phyloP scores from a whole-genome alignment of 2,329 filamentous ascomycete genomes.

The Colletotrichum camelliae region DNA sequence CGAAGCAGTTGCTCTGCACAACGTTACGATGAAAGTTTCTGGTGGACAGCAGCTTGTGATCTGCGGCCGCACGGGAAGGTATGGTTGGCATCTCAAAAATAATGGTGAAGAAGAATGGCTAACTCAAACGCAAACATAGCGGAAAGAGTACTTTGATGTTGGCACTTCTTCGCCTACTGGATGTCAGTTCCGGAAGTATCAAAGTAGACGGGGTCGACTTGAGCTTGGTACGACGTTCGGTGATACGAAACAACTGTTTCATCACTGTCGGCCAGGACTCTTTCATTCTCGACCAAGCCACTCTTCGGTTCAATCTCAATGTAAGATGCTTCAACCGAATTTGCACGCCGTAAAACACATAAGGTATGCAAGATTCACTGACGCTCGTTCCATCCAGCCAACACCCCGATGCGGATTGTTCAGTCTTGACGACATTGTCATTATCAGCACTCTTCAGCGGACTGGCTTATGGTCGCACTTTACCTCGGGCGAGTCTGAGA shows the following conservation, averaged over 20 bases:
- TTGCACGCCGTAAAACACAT: too few relatives aligned
- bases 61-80: slow-evolving; percentile 11
- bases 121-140: neutral
- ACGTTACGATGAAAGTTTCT: neutral
- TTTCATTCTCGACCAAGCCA: neutral
- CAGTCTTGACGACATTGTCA: too few relatives aligned
- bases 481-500: neutral
- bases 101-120: neutral
- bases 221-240: neutral
- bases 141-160: slow-evolving; percentile 7
- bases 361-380: neutral
- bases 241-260: slow-evolving; percentile 4
- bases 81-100: neutral
- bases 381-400: neutral
- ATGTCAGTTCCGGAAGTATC: neutral
- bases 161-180: neutral
- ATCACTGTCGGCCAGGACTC: neutral
- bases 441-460: neutral
- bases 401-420: neutral
- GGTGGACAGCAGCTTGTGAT: slow-evolving; percentile 1
- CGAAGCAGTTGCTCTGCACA: neutral
- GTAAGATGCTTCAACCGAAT: too few relatives aligned
- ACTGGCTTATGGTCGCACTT: neutral
- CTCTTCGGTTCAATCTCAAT: slow-evolving; percentile 9
- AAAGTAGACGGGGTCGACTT: neutral